Percentiles rank a stretch among this genome's conserved stretches.
Evolutionary conservation across 1,139 yeast genomes (phyloP).

Genomic region (Debaryomyces fabryi): DNA sequence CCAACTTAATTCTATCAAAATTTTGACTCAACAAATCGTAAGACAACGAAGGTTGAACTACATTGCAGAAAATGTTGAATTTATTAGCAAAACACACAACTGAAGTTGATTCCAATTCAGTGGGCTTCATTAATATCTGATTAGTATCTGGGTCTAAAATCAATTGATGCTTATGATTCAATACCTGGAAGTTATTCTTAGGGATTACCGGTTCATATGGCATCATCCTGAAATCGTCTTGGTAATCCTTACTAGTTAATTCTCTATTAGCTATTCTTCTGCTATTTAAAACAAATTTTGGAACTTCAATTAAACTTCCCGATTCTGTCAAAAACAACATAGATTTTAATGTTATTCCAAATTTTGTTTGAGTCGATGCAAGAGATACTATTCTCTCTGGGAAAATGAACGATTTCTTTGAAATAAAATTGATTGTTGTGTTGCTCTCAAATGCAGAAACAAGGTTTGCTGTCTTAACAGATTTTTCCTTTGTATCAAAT

Average conservation of each 20-base stretch:
- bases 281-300: conserved; percentile 65
- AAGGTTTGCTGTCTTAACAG: conserved; percentile 20
- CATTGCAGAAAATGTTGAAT: conserved; percentile 72
- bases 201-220: conserved; percentile 70
- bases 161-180: conserved; percentile 39
- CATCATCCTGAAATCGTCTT: conserved; percentile 58
- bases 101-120: conserved; percentile 81
- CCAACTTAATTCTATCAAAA: conserved; percentile 69
- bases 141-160: conserved; percentile 37
- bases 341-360: conserved; percentile 76
- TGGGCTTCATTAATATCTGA: conserved; percentile 55
- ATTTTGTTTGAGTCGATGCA: conserved; percentile 62
- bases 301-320: conserved; percentile 71
- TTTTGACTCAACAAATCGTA: conserved; percentile 73
- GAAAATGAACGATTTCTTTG: conserved; percentile 59
- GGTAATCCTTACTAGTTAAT: conserved; percentile 56
- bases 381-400: conserved; percentile 59
- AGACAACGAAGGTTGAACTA: conserved; percentile 78
- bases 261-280: conserved; percentile 60
- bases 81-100: conserved; percentile 67
- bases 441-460: conserved; percentile 38
- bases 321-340: conserved; percentile 58
- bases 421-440: conserved; percentile 31
- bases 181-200: conserved; percentile 45
- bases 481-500: conserved; percentile 59